These are phyloP conservation scores for Tuber aestivum DNA, from an alignment of 495 filamentous ascomycete genomes.

Conservation along the genomic window DNA sequence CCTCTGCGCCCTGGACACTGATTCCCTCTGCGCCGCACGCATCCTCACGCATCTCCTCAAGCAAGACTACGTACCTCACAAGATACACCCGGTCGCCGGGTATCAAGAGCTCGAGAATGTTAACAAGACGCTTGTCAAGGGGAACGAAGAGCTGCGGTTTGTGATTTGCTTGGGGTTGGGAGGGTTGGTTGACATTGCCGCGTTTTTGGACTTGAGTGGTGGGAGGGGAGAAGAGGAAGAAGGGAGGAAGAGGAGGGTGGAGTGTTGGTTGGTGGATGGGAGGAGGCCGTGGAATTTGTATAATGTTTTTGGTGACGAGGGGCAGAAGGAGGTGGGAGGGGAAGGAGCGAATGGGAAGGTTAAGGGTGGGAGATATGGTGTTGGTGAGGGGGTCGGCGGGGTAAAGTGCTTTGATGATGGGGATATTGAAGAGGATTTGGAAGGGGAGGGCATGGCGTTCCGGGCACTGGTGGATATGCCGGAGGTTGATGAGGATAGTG, in stretches of 20 bases:
- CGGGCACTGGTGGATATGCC: conserved; percentile 80
- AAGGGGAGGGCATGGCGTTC: conserved; percentile 69
- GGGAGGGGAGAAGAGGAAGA: conserved; percentile 32
- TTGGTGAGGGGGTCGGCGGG: conserved; percentile 39
- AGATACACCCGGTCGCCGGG: conserved; percentile 88
- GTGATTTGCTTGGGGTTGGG: conserved; percentile 91
- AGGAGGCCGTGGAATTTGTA: conserved; percentile 88
- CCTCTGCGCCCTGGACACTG: conserved; percentile 86
- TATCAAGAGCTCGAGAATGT: conserved; percentile 72
- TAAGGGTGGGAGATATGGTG: conserved; percentile 53
- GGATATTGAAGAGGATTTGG: conserved; percentile 85
- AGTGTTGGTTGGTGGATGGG: conserved; percentile 91
- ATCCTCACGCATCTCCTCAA: conserved; percentile 87
- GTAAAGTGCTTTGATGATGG: conserved; percentile 72
- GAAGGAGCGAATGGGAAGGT: conserved; percentile 51
- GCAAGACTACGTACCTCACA: conserved; percentile 96
- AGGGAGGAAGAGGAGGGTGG: conserved; percentile 56
- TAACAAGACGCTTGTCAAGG: conserved; percentile 33
- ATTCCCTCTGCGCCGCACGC: conserved; percentile 90
- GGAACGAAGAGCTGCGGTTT: conserved; percentile 45
- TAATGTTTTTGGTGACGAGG: conserved; percentile 75
- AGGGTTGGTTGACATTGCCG: conserved; percentile 77
- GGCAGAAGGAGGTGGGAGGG: conserved; percentile 49
- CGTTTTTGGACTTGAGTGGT: conserved; percentile 62
- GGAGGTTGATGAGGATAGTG: conserved; percentile 68